phyloP scores from a whole-genome alignment of 2,329 filamentous ascomycete genomes.

The Thelonectria blattea region DNA sequence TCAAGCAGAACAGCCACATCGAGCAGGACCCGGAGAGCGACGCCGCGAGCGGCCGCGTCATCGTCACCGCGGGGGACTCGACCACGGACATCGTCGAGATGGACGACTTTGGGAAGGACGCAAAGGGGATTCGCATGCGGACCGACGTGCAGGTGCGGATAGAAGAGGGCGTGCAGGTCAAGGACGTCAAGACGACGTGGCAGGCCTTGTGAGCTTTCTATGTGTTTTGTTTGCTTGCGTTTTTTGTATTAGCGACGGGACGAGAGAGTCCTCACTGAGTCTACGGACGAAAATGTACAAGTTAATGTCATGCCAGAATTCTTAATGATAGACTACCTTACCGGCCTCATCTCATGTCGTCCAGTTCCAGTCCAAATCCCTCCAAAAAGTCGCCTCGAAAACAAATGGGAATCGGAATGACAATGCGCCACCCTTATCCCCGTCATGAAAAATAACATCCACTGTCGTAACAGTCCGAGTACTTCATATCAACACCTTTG shows the following conservation, averaged over 20 bases:
- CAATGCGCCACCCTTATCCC: background rate
- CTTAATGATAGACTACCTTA: conserved; percentile 10
- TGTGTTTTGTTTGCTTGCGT: background rate
- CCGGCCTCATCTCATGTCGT: background rate
- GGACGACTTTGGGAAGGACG: conserved; percentile 16
- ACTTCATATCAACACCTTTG: background rate
- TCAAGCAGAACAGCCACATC: conserved; percentile 21
- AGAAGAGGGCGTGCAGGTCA: conserved; percentile 24
- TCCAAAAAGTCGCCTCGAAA: background rate
- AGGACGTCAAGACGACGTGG: conserved; percentile 31
- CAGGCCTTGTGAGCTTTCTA: conserved; percentile 22
- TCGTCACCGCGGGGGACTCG: conserved; percentile 22
- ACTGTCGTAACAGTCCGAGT: conserved; percentile 17
- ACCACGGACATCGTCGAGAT: conserved; percentile 24
- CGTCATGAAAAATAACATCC: conserved; percentile 7
- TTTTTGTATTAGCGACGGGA: background rate
- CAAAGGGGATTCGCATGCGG: conserved; percentile 27
- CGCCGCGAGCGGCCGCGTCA: conserved; percentile 7
- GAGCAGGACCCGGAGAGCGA: conserved; percentile 14
- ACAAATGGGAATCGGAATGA: background rate
- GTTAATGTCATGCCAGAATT: background rate
- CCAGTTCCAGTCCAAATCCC: background rate
- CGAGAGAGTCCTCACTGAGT: background rate
- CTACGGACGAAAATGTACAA: background rate
- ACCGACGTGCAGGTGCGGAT: conserved; percentile 31